Conservation (phyloP, 441 rosid genomes). For the Theobroma grandiflorum region DNA sequence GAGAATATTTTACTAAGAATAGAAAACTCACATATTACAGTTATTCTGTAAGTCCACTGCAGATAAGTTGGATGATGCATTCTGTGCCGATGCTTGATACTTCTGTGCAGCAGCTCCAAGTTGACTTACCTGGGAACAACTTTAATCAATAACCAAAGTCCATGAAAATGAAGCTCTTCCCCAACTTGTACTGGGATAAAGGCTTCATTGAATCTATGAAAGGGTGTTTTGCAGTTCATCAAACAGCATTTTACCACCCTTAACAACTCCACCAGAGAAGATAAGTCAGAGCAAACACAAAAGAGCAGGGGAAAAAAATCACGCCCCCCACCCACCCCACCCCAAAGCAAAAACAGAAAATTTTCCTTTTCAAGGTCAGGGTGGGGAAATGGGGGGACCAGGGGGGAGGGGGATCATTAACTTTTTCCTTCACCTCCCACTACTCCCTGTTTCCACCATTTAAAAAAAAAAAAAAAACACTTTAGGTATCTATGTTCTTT, state of each 20-base stretch:
- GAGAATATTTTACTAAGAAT: not conserved
- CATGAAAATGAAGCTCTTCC: not conserved
- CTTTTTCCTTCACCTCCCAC: constrained; percentile 4
- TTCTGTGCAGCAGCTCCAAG: constrained; percentile 53
- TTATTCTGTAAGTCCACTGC: constrained; percentile 44
- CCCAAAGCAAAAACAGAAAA: not conserved
- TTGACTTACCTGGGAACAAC: constrained; percentile 45
- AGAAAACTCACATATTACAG: constrained; percentile 44
- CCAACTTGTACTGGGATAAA: constrained; percentile 2
- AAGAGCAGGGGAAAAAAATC: not conserved
- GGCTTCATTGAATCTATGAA: constrained; percentile 21
- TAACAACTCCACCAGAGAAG: constrained; percentile 4
- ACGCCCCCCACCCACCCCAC: not conserved
- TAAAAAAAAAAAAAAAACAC: not conserved
- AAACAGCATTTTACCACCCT: not conserved
- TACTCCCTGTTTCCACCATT: not conserved
- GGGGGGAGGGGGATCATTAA: not conserved
- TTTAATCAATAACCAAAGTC: constrained; percentile 18
- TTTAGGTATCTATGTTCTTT: not conserved
- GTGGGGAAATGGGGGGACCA: not conserved
- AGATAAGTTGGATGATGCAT: constrained; percentile 42
- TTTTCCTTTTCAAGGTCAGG: not conserved
- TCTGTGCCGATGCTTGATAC: constrained; percentile 50
- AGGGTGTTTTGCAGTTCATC: constrained; percentile 13
- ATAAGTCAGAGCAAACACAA: constrained; percentile 1